Base-by-base conservation (phyloP, 2,329 filamentous ascomycete species). In the Chaetomium sp. region DNA sequence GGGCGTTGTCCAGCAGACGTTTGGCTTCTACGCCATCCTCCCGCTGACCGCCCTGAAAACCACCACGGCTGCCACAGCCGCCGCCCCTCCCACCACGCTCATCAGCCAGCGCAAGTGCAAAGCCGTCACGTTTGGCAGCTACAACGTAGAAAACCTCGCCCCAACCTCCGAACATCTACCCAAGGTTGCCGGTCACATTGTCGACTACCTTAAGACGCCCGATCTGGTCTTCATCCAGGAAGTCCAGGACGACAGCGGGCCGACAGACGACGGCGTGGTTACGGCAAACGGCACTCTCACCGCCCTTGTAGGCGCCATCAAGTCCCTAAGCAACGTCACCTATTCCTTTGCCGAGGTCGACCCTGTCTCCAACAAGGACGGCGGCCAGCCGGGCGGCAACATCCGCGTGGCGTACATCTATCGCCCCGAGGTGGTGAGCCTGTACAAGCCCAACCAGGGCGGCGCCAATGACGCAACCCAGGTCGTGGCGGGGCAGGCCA, bases 371-470 rank as follows among this genome's bases (percentile, higher is more conserved):
- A 80, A 84, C 74, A 70, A 82, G 67, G 87, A 91, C 68, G 89
- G 89, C 64, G 89, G 89, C 38, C 77, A 85, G 66, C 85, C 87
- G 1, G 89, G 89, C 16, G 88, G 88, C 45, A 91, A 92, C 78
- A 91, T 92, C 75, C 88, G 89, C 53, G 79, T 81, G 55, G 88
- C 87, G 0, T 92, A 90, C 76, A 80, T 92, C 12, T 92, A 90
- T 82, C 85, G 87, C 47, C 80, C 87, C 0, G 79, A 82, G 21
- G 74, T 85, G 3, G 73, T 92, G 53, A 79, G 81, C 56, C 83
- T 91, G n/a, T 81, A 81, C 71, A 82, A 86, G 65, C 80, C 82
- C 58, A 86, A 84, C 73, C 81, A 81, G 0, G 88, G 88, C 54
- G 78, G 78, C 49, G 76, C 81, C 50, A 79, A 78, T 1, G 81